These are phyloP conservation scores for Atkinsonella texensis DNA, from an alignment of 2,329 filamentous ascomycete species.

Conservation along the genomic window DNA sequence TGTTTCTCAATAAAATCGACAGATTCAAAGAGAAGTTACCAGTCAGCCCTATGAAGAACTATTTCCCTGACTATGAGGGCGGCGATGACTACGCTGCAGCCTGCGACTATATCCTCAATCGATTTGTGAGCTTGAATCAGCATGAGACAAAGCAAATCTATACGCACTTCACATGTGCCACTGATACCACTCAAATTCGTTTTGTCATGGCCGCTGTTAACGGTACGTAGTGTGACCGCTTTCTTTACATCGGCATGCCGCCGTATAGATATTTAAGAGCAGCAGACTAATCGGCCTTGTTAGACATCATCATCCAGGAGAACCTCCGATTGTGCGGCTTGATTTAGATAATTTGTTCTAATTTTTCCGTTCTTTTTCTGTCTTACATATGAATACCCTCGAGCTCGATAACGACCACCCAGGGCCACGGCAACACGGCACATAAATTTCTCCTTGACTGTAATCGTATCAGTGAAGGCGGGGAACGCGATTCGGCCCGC, in stretches of 20 bases:
- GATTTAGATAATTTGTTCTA: constrained; percentile 53
- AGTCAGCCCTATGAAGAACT: constrained; percentile 74
- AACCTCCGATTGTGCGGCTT: constrained; percentile 94
- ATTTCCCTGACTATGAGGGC: constrained; percentile 86
- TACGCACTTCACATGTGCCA: constrained; percentile 98
- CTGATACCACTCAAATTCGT: constrained; percentile 95
- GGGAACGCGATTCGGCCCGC: constrained; percentile 6
- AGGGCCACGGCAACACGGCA: constrained; percentile 26
- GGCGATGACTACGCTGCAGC: constrained; percentile 91
- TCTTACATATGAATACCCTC: constrained; percentile 30
- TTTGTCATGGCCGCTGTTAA: constrained; percentile 99
- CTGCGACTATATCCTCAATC: constrained; percentile 97
- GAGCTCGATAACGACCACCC: constrained; percentile 28
- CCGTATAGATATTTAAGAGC: neutral
- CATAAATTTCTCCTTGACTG: constrained; percentile 19
- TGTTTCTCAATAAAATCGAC: constrained; percentile 87
- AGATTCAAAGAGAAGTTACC: constrained; percentile 78
- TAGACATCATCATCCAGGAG: constrained; percentile 99
- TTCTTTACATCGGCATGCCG: neutral
- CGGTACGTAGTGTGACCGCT: constrained; percentile 45
- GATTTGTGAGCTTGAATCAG: constrained; percentile 96
- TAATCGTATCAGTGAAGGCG: constrained; percentile 17
- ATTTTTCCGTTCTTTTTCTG: constrained; percentile 14
- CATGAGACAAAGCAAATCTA: constrained; percentile 99
- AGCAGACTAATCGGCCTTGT: constrained; percentile 26